Evolutionary conservation across 2,329 filamentous ascomycete genomes (phyloP), one percentile per base, ranked within the genome.

Genomic region (Colletotrichum aenigma): DNA sequence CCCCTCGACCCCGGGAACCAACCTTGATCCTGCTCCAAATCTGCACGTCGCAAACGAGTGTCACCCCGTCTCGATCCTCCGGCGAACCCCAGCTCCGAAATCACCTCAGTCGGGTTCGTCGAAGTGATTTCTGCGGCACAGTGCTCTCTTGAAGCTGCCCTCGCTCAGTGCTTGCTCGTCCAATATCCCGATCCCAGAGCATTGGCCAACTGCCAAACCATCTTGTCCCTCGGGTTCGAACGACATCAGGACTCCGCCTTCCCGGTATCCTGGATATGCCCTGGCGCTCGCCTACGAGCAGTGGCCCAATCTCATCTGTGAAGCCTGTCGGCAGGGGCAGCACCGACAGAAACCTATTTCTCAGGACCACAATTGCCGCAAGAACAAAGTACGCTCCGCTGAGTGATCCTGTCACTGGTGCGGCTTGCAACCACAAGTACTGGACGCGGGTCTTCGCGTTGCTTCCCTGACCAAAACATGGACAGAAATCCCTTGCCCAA

Each of bases 131-230:
- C n/a, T 36, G 58, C 28, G 58, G 16, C 28, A 30, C 32, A 43
- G 24, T n/a, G 38, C 24, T 48, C 48, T 58, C 15, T 13, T 62
- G 55, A 18, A 30, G 58, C 9, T 26, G 58, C 30, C 26, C 24
- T 30, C 18, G 58, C 58, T 30, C 58, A 61, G 15, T 61, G 10
- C 28, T 61, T 13, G 21, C 15, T 16, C 32, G 21, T 21, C 60
- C 12, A 65, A 30, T n/a, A 10, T 68, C 43, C 38, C n/a, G 9
- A 32, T 56, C n/a, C 28, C 30, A 18, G 28, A 70, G 68, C 72
- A 71, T 21, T 65, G 72, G 30, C 72, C 72, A 71, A 9, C 72
- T 71, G 61, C 56, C 72, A 55, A 28, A 58, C 18, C 32, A 9
- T 52, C 28, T 48, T 58, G 48, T 32, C 24, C 43, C 24, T n/a